phyloP scores from a whole-genome alignment of 2,329 filamentous ascomycete species.

The Ophioceras dolichostomum region DNA sequence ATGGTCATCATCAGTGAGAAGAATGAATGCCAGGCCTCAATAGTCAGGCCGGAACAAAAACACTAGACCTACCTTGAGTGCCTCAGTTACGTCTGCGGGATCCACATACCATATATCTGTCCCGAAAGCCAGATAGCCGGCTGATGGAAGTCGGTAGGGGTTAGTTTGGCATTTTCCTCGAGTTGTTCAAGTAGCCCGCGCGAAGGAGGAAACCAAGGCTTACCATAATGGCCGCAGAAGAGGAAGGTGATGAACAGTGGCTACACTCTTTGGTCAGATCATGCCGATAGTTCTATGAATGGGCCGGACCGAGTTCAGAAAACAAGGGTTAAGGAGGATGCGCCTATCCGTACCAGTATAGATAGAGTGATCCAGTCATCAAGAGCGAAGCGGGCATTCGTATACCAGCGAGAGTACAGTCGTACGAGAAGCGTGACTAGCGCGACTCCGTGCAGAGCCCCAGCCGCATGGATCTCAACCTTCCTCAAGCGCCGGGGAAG shows the following conservation, averaged over 20 bases:
- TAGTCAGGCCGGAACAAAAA: too few species aligned
- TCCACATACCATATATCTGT: slow-evolving; percentile 24
- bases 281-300: too few species aligned
- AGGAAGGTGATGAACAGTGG: slow-evolving; percentile 19
- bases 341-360: slow-evolving; percentile 21
- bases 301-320: too few species aligned
- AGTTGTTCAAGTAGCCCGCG: too few species aligned
- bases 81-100: slow-evolving; percentile 12
- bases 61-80: slow-evolving; percentile 18
- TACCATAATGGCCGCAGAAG: slow-evolving; percentile 18
- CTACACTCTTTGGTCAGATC: too few species aligned
- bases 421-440: slow-evolving; percentile 20
- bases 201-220: too few species aligned
- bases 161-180: too few species aligned
- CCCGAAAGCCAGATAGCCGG: slow-evolving; percentile 2
- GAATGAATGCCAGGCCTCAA: too few species aligned
- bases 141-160: background rate
- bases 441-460: slow-evolving; percentile 23
- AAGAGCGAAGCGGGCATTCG: slow-evolving; percentile 15
- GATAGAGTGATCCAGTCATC: slow-evolving; percentile 27
- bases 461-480: slow-evolving; percentile 17
- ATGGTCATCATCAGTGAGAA: too few species aligned
- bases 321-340: too few species aligned
- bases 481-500: slow-evolving; percentile 17
- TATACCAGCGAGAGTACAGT: slow-evolving; percentile 22